Evolutionary conservation across 495 filamentous ascomycete genomes (phyloP), one percentile per base, ranked within the genome.

Genomic region (Podospora australis): DNA sequence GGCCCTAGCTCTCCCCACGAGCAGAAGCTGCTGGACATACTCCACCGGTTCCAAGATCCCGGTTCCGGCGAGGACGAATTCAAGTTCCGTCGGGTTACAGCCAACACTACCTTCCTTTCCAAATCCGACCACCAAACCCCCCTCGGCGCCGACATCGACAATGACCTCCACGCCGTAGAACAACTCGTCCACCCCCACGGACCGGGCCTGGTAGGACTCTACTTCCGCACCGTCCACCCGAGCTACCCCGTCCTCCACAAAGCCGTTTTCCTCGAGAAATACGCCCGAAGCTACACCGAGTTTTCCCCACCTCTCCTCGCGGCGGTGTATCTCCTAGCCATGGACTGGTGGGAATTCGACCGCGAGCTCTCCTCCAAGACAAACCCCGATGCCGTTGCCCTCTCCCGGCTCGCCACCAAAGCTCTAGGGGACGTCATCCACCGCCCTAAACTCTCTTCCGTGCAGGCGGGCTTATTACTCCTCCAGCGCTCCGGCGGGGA

Each of bases 191-290:
- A 75, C 34, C 82, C 83, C 4, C 81, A 88, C 58, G 86, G 85
- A 11, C 70, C 77, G 39, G 75, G 77, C 0, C 59, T 90, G 58
- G 75, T 90, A 38, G 79, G 85, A 32, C 71, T 87, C 46, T 91
- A 85, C 68, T 87, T 89, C 50, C 75, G 79, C 29, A 74, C 79
- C 41, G 78, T 90, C 28, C 87, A 90, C 60, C 85, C 84, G 1
- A 83, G 78, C 44, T 87, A 87, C 57, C 87, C 87, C 10, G 83
- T 91, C 52, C 68, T 88, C 32, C 78, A 87, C 59, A 86, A 89
- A 62, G 73, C 79, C 55, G 71, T 83, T 11, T 88, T 88, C 58
- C 74, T 86, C 35, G 81, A 86, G 52, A 80, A 84, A 44, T 82
- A 86, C 54, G 66, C 70, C 10, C 77, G 78, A 19, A 78, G 78